These are phyloP conservation scores for Geotrichum phurueaensis DNA, from an alignment of 1,139 yeast genomes.

Conservation along the genomic window DNA sequence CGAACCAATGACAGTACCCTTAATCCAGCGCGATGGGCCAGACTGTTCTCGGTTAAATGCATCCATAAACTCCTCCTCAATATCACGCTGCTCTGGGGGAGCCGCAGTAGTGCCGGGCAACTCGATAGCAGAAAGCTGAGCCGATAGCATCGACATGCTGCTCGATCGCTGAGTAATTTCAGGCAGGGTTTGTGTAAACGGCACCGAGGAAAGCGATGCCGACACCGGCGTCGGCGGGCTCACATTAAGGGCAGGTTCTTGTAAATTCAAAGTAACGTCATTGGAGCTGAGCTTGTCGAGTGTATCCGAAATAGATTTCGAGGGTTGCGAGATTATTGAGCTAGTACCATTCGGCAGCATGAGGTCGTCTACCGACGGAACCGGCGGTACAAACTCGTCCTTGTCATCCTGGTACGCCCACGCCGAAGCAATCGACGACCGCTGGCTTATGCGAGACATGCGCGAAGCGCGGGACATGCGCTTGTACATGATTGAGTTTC, in stretches of 20 bases:
- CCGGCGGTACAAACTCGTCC: constrained; percentile 32
- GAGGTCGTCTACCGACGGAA: constrained; percentile 24
- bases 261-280: neutral
- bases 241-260: neutral
- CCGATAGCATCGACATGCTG: constrained; percentile 15
- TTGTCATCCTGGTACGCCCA: constrained; percentile 26
- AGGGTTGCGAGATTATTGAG: neutral
- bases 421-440: constrained; percentile 33
- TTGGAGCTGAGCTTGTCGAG: neutral
- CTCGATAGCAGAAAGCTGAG: constrained; percentile 1
- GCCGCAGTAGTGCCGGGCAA: neutral
- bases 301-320: constrained; percentile 1
- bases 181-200: neutral
- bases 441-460: constrained; percentile 26
- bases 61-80: constrained; percentile 31
- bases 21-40: constrained; percentile 78
- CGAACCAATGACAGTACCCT: constrained; percentile 88
- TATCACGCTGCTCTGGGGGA: constrained; percentile 9
- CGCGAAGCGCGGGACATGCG: constrained; percentile 44
- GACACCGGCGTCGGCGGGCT: neutral
- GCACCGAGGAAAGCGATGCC: neutral
- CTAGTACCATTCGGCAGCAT: constrained; percentile 1
- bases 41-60: constrained; percentile 38
- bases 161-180: constrained; percentile 11
- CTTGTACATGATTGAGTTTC: constrained; percentile 75